Evolutionary conservation across 2,329 filamentous ascomycete genomes (phyloP).

Genomic region (Bipolaris cookei): DNA sequence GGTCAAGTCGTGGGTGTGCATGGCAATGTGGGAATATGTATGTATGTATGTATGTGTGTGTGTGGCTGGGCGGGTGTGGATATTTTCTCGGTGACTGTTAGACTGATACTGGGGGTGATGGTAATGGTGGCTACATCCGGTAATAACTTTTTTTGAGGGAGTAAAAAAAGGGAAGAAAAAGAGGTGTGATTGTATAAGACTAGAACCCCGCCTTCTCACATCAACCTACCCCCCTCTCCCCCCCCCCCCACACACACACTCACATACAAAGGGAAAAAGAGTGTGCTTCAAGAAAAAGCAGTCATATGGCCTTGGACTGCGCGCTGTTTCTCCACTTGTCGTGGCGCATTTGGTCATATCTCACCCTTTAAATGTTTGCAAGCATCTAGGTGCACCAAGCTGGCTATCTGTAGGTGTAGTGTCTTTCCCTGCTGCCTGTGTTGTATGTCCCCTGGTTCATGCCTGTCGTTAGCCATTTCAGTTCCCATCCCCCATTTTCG

Average conservation of each 20-base stretch:
- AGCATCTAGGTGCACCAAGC: too few species aligned
- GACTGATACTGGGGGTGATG: too few species aligned
- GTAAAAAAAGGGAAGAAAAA: neutral
- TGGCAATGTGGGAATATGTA: neutral
- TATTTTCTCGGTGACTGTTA: too few species aligned
- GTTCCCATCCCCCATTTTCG: conserved; percentile 2
- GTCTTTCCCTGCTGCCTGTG: conserved; percentile 15
- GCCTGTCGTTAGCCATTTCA: conserved; percentile 3
- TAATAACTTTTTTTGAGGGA: neutral
- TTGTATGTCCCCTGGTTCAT: neutral
- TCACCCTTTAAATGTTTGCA: neutral
- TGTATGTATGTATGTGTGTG: too few species aligned
- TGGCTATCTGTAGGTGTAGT: conserved; percentile 29
- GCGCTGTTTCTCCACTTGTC: conserved; percentile 2
- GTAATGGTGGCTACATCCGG: too few species aligned
- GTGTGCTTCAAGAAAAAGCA: too few species aligned
- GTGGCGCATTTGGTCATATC: neutral
- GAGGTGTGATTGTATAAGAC: neutral
- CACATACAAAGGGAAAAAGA: too few species aligned
- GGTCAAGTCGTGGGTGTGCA: neutral
- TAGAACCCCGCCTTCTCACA: too few species aligned
- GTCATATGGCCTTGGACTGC: too few species aligned
- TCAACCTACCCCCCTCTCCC: too few species aligned
- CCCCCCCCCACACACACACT: too few species aligned
- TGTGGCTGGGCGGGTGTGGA: too few species aligned